phyloP scores from a whole-genome alignment of 257 asterid species.

The Marsdenia floribunda region DNA sequence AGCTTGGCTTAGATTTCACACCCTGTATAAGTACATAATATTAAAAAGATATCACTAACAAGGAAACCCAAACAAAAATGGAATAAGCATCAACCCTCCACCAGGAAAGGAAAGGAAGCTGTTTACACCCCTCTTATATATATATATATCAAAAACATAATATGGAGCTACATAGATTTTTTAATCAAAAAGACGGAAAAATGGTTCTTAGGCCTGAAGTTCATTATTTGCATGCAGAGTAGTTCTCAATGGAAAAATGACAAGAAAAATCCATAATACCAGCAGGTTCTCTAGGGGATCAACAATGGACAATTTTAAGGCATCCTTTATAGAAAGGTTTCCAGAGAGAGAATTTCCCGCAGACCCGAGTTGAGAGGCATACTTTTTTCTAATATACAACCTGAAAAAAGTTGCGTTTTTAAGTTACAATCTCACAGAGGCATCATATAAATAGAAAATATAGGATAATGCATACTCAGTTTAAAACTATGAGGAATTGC shows the following conservation, averaged over 20 bases:
- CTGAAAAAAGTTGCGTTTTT: conserved; percentile 36
- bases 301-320: conserved; percentile 49
- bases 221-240: conserved; percentile 4
- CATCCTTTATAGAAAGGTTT: conserved; percentile 53
- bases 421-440: not conserved
- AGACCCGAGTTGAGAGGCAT: conserved; percentile 51
- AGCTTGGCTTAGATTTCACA: conserved; percentile 43
- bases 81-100: conserved; percentile 1
- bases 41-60: conserved; percentile 6
- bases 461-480: not conserved
- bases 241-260: conserved; percentile 4
- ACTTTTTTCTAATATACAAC: conserved; percentile 54
- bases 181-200: not conserved
- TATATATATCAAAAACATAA: no score
- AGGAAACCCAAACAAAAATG: not conserved
- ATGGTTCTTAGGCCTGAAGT: not conserved
- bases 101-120: not conserved
- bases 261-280: conserved; percentile 40
- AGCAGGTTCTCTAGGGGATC: conserved; percentile 50
- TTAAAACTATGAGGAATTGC: not conserved
- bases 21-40: conserved; percentile 44
- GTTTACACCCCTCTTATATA: not conserved
- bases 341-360: conserved; percentile 35
- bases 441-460: conserved; percentile 3
- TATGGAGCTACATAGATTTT: not conserved